These are phyloP conservation scores for Monosporozyma siamensis DNA, from an alignment of 805 yeast species.

Conservation along the genomic window DNA sequence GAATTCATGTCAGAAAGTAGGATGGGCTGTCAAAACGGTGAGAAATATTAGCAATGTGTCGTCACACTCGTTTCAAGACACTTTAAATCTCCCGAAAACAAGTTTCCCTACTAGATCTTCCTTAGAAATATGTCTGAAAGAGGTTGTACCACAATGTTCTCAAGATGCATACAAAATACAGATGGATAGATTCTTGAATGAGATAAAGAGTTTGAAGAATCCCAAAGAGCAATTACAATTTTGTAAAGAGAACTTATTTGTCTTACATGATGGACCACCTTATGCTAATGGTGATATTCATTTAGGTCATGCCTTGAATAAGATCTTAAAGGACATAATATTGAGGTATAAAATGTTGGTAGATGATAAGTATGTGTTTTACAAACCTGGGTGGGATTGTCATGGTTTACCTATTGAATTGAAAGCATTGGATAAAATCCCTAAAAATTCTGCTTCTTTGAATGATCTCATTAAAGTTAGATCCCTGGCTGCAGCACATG, in stretches of 20 bases:
- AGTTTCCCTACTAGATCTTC: conserved; percentile 55
- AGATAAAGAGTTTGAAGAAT: conserved; percentile 9
- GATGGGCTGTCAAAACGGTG: too few species aligned
- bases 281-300: conserved; percentile 95
- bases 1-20: background rate
- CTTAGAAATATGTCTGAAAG: conserved; percentile 34
- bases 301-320: conserved; percentile 86
- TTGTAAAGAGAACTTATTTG: conserved; percentile 38
- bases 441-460: conserved; percentile 33
- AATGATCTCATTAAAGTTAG: conserved; percentile 45
- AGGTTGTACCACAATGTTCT: conserved; percentile 44
- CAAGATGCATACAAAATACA: conserved; percentile 62
- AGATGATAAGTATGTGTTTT: conserved; percentile 53
- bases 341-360: conserved; percentile 60
- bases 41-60: too few species aligned
- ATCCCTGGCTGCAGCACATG: conserved; percentile 57
- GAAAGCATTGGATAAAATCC: conserved; percentile 54
- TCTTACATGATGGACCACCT: conserved; percentile 96
- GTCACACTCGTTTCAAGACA: conserved; percentile 38
- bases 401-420: conserved; percentile 96
- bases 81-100: conserved; percentile 60
- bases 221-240: conserved; percentile 18
- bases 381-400: conserved; percentile 97
- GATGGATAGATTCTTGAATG: conserved; percentile 17
- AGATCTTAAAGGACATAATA: conserved; percentile 78